Base-by-base conservation (phyloP, 1,284 basidiomycete genomes). In the Cutaneotrichosporon curvatum region DNA sequence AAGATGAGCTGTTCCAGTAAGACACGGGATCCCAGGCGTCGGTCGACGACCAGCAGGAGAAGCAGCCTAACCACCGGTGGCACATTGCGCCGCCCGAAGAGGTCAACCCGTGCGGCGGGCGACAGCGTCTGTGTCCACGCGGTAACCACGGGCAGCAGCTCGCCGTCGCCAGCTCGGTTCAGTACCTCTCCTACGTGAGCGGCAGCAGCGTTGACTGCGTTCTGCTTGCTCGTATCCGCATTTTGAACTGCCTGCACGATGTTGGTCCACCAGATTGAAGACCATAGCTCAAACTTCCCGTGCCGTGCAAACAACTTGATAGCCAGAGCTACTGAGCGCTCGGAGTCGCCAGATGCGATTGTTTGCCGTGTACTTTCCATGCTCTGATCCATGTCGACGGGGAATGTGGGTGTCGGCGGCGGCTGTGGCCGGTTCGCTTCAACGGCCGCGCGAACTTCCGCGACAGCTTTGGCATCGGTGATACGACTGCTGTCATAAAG, bases 251-350 rank as follows among this genome's bases (percentile, higher is more conserved):
- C 51, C 19, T 56, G 45, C n/a, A 63, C 43, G 36, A 66, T 40
- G 1, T 50, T 54, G 10, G 49, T 21, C 65, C 65, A 68, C 65
- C 65, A 68, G 4, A 40, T 37, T 4, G 40, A 16, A 4, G 55
- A 53, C 65, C 65, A 68, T 2, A 32, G 21, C 2, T 39, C 25
- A 37, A 65, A 66, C 33, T 56, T 49, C 31, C 65, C 63, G 47
- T 66, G 61, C 4, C 61, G 56, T 1, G 43, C 45, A 35, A 59
- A 62, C 25, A 68, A 44, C 37, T 61, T 61, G 1, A 56, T 33
- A 3, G 55, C 61, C 16, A 68, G 46, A 0, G 47, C 23, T 0
- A 40, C n/a, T 1, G 56, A 60, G 31, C 39, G 37, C 1, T 50
- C 51, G n/a, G 50, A 35, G 41, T 60, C 52, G 2, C 57, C 56